Evolutionary conservation across 2,329 filamentous ascomycete genomes (phyloP).

Genomic region (Aspergillus udagawae): DNA sequence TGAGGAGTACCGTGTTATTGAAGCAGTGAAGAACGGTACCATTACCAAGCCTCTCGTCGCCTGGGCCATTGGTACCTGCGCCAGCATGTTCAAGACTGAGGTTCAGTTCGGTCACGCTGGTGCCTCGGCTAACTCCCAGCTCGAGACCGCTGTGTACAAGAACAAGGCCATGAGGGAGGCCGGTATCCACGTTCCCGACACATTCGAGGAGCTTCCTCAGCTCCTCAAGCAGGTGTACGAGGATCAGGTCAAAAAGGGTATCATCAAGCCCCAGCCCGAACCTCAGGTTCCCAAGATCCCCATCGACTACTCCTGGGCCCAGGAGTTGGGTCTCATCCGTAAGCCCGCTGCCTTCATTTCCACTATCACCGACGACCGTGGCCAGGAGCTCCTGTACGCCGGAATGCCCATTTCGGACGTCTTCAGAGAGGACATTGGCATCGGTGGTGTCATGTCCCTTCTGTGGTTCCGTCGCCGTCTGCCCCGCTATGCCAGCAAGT

Average conservation of each 20-base stretch:
- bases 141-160: slow-evolving; percentile 95
- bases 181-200: slow-evolving; percentile 89
- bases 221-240: slow-evolving; percentile 80
- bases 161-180: slow-evolving; percentile 96
- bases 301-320: slow-evolving; percentile 99
- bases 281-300: slow-evolving; percentile 97
- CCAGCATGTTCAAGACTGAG: slow-evolving; percentile 99
- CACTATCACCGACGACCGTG: slow-evolving; percentile 99
- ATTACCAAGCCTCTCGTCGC: slow-evolving; percentile 99
- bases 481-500: slow-evolving; percentile 93
- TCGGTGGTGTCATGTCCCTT: slow-evolving; percentile 99
- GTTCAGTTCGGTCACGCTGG: slow-evolving; percentile 99
- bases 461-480: slow-evolving; percentile 99
- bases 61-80: slow-evolving; percentile 98
- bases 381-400: slow-evolving; percentile 96
- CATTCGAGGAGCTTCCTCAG: slow-evolving; percentile 89
- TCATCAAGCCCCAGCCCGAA: slow-evolving; percentile 80
- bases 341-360: slow-evolving; percentile 99
- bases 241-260: slow-evolving; percentile 77
- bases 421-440: slow-evolving; percentile 97
- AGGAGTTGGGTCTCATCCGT: slow-evolving; percentile 98
- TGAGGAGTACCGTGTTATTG: slow-evolving; percentile 99
- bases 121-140: slow-evolving; percentile 97
- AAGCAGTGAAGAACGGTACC: slow-evolving; percentile 87
- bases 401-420: slow-evolving; percentile 99